A percentile compares a stretch with the other conserved stretches of the same genome.
These are phyloP conservation scores for Fagus crenata DNA, from an alignment of 306 rosid genomes.

Conservation along the genomic window DNA sequence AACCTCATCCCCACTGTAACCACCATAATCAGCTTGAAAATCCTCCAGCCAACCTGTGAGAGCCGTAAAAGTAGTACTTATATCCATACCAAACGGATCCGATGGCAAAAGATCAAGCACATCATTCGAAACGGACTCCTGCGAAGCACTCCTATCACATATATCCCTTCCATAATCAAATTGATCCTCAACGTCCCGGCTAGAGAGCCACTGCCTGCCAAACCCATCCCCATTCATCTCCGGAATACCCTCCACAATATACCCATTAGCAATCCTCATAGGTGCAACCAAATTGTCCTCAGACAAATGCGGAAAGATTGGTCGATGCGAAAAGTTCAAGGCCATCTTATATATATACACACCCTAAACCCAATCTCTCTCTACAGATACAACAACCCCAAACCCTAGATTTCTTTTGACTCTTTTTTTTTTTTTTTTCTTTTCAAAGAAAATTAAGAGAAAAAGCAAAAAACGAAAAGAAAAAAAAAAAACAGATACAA, in stretches of 20 bases:
- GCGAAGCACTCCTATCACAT: constrained; percentile 53
- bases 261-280: constrained; percentile 65
- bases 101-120: constrained; percentile 85
- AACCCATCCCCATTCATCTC: constrained; percentile 60
- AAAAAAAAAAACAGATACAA: background rate
- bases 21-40: constrained; percentile 63
- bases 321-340: constrained; percentile 55
- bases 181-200: constrained; percentile 50
- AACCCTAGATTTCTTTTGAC: constrained; percentile 21
- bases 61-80: constrained; percentile 67
- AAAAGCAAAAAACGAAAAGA: background rate
- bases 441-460: background rate
- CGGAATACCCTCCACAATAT: constrained; percentile 49
- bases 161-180: constrained; percentile 67
- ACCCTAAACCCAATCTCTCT: constrained; percentile 25
- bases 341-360: constrained; percentile 38
- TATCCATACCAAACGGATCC: constrained; percentile 89
- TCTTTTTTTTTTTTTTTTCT: background rate
- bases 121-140: constrained; percentile 66
- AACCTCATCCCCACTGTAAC: constrained; percentile 44
- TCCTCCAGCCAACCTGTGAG: constrained; percentile 84
- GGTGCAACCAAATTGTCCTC: constrained; percentile 52
- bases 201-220: constrained; percentile 50
- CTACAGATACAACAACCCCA: background rate
- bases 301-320: constrained; percentile 42